A percentile compares a stretch with the other conserved stretches of the same genome.
These are phyloP conservation scores for Globisporangium sylvaticum DNA, from an alignment of 352 stramenopile species.

Conservation along the genomic window DNA sequence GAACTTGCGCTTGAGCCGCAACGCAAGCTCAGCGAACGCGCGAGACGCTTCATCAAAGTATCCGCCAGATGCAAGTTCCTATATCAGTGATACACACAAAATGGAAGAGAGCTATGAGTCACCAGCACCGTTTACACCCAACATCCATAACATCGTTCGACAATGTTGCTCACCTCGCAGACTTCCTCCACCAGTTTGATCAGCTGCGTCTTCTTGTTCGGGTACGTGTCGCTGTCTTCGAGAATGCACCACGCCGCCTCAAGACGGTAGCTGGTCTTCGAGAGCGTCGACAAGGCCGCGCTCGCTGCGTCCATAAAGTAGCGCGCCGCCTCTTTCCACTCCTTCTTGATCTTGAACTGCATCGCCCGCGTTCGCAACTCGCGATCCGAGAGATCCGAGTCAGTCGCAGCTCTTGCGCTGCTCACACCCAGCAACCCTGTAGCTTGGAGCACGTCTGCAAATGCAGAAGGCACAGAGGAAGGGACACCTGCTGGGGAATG, in stretches of 20 bases:
- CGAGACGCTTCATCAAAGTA: constrained; percentile 72
- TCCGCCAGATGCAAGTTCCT: constrained; percentile 46
- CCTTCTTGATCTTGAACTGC: constrained; percentile 65
- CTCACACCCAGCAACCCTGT: neutral
- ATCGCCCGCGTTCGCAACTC: constrained; percentile 55
- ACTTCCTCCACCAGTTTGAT: constrained; percentile 39
- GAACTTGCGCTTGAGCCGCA: constrained; percentile 62
- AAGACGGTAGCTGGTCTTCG: constrained; percentile 49
- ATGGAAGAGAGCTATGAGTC: neutral
- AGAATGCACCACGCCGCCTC: constrained; percentile 66
- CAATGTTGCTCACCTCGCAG: constrained; percentile 32
- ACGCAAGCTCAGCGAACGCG: constrained; percentile 49
- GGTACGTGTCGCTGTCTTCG: constrained; percentile 42
- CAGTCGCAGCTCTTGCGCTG: constrained; percentile 13
- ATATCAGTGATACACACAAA: neutral
- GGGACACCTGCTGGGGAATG: neutral
- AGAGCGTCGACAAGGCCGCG: constrained; percentile 31
- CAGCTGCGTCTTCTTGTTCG: constrained; percentile 33
- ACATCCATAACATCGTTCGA: neutral
- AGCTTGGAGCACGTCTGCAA: constrained; percentile 14
- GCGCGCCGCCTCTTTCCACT: constrained; percentile 54
- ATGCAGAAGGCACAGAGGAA: neutral
- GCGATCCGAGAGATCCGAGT: constrained; percentile 33
- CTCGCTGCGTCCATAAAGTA: constrained; percentile 52
- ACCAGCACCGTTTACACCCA: neutral